These are phyloP conservation scores for Alternaria brassicicola DNA, from an alignment of 2,329 filamentous ascomycete species.

Conservation along the genomic window DNA sequence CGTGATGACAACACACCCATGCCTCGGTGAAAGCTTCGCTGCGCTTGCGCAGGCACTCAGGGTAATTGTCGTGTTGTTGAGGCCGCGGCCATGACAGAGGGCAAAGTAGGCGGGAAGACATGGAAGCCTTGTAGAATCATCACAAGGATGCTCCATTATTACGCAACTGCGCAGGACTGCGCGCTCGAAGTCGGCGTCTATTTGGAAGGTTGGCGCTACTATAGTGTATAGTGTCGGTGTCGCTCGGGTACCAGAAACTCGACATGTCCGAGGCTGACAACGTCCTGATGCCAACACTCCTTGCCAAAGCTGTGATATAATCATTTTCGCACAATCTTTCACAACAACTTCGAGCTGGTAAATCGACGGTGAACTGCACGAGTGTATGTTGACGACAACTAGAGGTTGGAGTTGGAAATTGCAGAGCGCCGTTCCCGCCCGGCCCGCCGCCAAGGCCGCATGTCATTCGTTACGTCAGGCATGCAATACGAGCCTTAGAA, in stretches of 20 bases:
- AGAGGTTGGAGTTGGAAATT: neutral
- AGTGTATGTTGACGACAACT: neutral
- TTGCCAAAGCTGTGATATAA: neutral
- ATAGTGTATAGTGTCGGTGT: slow-evolving; percentile 1
- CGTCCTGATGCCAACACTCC: neutral
- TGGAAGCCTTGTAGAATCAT: neutral
- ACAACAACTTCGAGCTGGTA: neutral
- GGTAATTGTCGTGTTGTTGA: neutral
- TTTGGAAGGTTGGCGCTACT: slow-evolving; percentile 7
- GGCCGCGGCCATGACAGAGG: neutral
- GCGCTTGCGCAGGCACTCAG: slow-evolving; percentile 6
- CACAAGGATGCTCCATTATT: neutral
- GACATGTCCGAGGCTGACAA: neutral
- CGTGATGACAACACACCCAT: slow-evolving; percentile 2
- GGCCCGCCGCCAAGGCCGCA: slow-evolving; percentile 5
- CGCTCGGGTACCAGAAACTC: neutral
- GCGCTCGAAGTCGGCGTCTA: neutral
- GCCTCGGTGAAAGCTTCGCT: neutral
- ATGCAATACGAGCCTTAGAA: neutral
- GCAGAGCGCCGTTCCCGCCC: slow-evolving; percentile 12
- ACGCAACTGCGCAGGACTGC: slow-evolving; percentile 1
- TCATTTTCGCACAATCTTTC: neutral
- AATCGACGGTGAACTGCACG: neutral
- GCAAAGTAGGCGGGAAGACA: neutral
- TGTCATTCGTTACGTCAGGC: slow-evolving; percentile 11